Conservation (phyloP, 2,329 filamentous ascomycete species). For the Colletotrichum lindemuthianum region DNA sequence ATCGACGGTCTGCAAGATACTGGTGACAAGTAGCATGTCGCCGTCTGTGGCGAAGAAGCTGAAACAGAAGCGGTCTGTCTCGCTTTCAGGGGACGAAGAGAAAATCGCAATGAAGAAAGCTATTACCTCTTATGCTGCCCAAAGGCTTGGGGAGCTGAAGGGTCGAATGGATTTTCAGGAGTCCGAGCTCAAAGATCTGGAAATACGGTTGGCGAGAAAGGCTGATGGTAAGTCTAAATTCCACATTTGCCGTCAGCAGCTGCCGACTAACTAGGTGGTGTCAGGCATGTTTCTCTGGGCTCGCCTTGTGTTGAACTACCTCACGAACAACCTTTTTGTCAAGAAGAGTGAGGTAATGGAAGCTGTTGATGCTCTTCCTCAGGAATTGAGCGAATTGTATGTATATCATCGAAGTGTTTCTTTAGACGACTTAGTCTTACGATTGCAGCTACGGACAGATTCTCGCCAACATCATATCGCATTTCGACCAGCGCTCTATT, state of each 20-base stretch:
- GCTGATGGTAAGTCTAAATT: slow-evolving; percentile 40
- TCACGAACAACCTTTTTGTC: slow-evolving; percentile 44
- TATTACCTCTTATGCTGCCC: slow-evolving; percentile 39
- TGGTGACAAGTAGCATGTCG: slow-evolving; percentile 4
- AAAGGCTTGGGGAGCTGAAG: slow-evolving; percentile 18
- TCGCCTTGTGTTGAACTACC: slow-evolving; percentile 46
- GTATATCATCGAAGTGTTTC: neutral
- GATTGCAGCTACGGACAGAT: slow-evolving; percentile 43
- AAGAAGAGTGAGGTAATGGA: slow-evolving; percentile 39
- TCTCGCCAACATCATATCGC: slow-evolving; percentile 38
- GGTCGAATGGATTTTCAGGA: slow-evolving; percentile 34
- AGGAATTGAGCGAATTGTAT: slow-evolving; percentile 41
- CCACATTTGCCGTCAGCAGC: neutral
- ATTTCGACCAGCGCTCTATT: slow-evolving; percentile 41
- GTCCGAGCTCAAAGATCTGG: slow-evolving; percentile 36
- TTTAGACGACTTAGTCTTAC: neutral
- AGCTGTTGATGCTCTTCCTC: slow-evolving; percentile 39
- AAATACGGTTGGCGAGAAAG: slow-evolving; percentile 36
- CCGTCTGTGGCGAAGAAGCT: slow-evolving; percentile 33
- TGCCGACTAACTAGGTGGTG: neutral
- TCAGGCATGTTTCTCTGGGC: slow-evolving; percentile 51
- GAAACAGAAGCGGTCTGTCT: slow-evolving; percentile 38
- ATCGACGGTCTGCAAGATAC: slow-evolving; percentile 7
- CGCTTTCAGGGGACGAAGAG: slow-evolving; percentile 36
- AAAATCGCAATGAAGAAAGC: slow-evolving; percentile 37